These are phyloP conservation scores for Mycena leptocephala DNA, from an alignment of 768 basidiomycete species.

Conservation along the genomic window DNA sequence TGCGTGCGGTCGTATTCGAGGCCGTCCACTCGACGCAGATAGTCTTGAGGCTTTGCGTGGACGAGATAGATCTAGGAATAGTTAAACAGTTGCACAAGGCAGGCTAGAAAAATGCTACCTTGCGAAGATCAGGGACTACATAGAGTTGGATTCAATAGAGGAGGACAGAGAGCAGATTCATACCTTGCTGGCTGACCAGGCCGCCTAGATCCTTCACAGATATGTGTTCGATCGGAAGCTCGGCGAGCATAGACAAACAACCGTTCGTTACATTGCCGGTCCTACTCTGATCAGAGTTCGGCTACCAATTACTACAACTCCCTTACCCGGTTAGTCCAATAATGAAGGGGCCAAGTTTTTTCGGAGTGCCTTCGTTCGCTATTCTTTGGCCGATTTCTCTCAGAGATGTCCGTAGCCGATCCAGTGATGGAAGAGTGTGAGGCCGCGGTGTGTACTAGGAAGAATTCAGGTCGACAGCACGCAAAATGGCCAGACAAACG, in stretches of 20 bases:
- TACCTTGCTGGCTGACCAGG: constrained; percentile 71
- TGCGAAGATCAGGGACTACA: constrained; percentile 70
- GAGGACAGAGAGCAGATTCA: constrained; percentile 26
- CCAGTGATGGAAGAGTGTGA: constrained; percentile 77
- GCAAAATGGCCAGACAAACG: constrained; percentile 39
- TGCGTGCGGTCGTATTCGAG: constrained; percentile 71
- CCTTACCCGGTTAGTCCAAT: constrained; percentile 88
- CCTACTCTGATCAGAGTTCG: constrained; percentile 52
- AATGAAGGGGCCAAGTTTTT: constrained; percentile 81
- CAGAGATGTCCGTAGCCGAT: constrained; percentile 68
- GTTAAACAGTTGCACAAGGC: neutral
- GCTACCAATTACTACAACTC: neutral
- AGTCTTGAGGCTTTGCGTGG: constrained; percentile 79
- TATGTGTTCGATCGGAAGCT: constrained; percentile 79
- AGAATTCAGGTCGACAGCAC: neutral
- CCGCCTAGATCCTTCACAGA: constrained; percentile 69
- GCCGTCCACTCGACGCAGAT: constrained; percentile 75
- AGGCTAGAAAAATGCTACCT: constrained; percentile 55
- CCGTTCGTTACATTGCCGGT: constrained; percentile 89
- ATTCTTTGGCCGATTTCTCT: constrained; percentile 73
- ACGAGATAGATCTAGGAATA: constrained; percentile 78
- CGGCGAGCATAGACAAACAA: constrained; percentile 77
- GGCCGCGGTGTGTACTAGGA: constrained; percentile 85
- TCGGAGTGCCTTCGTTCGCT: constrained; percentile 69
- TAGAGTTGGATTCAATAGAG: constrained; percentile 4